Evolutionary conservation across 2,329 filamentous ascomycete species (phyloP).

Genomic region (Calycina marina): DNA sequence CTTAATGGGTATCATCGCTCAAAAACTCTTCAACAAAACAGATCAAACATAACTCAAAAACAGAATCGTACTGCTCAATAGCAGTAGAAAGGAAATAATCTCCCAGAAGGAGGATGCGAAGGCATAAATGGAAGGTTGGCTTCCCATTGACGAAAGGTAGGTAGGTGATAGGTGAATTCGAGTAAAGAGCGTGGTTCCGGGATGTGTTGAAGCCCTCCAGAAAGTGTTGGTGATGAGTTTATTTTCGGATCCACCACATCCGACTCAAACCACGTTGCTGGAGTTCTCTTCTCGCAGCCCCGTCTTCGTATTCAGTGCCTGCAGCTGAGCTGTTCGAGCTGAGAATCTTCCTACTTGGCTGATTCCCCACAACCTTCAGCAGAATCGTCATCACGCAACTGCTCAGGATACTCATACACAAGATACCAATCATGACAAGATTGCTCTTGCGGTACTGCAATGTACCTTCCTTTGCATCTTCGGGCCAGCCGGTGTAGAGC

Average conservation of each 20-base stretch:
- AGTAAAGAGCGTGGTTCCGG: too few species aligned
- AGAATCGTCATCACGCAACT: conserved; percentile 54
- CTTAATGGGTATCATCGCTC: conserved; percentile 38
- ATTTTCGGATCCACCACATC: conserved; percentile 18
- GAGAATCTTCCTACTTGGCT: conserved; percentile 32
- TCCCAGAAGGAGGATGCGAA: conserved; percentile 4
- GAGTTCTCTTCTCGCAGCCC: conserved; percentile 42
- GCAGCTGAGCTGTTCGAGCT: conserved; percentile 25
- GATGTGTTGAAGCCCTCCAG: too few species aligned
- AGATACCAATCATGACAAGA: conserved; percentile 74
- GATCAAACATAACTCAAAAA: conserved; percentile 3
- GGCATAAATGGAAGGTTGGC: conserved; percentile 13
- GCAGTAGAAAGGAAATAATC: too few species aligned
- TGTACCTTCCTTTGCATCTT: conserved; percentile 52
- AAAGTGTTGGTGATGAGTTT: too few species aligned
- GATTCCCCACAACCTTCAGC: conserved; percentile 42
- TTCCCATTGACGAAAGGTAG: too few species aligned
- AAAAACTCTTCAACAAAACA: conserved; percentile 16
- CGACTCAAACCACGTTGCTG: conserved; percentile 43
- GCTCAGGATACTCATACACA: conserved; percentile 62
- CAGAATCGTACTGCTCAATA: conserved; percentile 12
- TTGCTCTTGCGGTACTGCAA: conserved; percentile 72
- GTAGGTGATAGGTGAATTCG: too few species aligned
- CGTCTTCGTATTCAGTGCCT: conserved; percentile 36
- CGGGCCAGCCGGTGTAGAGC: conserved; percentile 74